These are phyloP conservation scores for Solanum clarkiae DNA, from an alignment of 257 asterid species.

Conservation along the genomic window DNA sequence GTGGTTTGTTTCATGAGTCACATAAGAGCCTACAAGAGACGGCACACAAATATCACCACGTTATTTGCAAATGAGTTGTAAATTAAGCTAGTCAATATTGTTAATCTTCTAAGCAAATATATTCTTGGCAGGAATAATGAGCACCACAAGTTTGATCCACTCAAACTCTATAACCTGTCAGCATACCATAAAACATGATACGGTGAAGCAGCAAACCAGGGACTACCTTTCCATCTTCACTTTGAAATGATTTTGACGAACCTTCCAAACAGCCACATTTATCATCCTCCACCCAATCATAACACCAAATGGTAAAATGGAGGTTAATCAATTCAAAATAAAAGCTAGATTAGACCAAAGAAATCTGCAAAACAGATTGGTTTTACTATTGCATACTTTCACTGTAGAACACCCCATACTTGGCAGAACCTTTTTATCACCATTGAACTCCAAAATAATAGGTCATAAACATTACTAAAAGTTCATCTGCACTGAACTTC, in stretches of 20 bases:
- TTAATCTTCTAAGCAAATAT: not conserved
- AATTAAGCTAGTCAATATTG: not conserved
- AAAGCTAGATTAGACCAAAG: not conserved
- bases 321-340: not conserved
- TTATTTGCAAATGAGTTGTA: not conserved
- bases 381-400: not conserved
- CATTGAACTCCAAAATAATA: not conserved
- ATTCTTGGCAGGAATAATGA: not conserved
- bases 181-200: not conserved
- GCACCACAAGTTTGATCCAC: not conserved
- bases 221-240: not conserved
- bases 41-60: not conserved
- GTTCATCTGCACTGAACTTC: not conserved
- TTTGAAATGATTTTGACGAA: not conserved
- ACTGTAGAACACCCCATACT: not conserved
- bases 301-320: not conserved
- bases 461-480: not conserved
- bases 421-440: not conserved
- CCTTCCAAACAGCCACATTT: not conserved
- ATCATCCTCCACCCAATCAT: not conserved
- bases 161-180: not conserved
- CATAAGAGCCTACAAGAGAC: conserved; percentile 65
- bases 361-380: not conserved
- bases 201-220: not conserved
- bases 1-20: conserved; percentile 97